Conservation (phyloP, 225 moss, liverwort and hornwort species). For the Pseudisothecium myosuroides region DNA sequence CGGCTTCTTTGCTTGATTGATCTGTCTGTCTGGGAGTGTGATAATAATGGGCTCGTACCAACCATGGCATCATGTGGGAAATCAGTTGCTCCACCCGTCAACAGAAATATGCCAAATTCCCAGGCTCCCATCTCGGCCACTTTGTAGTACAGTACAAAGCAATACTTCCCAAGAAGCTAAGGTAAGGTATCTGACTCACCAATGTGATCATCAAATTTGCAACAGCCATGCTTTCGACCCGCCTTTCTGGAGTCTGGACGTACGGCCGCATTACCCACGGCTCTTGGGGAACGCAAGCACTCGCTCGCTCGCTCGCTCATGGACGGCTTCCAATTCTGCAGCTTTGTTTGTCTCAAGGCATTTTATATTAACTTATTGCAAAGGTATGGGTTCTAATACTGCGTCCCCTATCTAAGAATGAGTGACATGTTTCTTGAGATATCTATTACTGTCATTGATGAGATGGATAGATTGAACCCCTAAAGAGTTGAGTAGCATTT, state of each 20-base stretch:
- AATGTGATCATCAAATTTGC: background rate
- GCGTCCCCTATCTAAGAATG: background rate
- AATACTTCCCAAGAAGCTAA: background rate
- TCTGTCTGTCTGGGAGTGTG: background rate
- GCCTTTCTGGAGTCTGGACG: no score
- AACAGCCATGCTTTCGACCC: background rate
- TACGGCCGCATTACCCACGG: background rate
- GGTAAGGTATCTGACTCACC: background rate
- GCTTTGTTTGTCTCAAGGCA: background rate
- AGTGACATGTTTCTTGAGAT: background rate
- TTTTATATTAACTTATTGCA: no score
- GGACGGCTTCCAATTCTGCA: background rate
- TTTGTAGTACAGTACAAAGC: background rate
- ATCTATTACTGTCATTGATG: background rate
- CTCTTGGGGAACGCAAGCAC: background rate
- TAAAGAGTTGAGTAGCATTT: no score
- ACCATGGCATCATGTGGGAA: background rate
- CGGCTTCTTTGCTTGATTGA: background rate
- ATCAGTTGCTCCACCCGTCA: background rate
- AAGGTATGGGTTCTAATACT: no score
- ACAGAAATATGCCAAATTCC: background rate
- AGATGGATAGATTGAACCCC: background rate
- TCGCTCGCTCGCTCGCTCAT: no score
- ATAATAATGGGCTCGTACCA: background rate
- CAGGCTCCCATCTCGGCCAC: background rate